A percentile compares a stretch with the other conserved stretches of the same genome.
Conservation (phyloP, 2,329 filamentous ascomycete species). For the Lojkania enalia region DNA sequence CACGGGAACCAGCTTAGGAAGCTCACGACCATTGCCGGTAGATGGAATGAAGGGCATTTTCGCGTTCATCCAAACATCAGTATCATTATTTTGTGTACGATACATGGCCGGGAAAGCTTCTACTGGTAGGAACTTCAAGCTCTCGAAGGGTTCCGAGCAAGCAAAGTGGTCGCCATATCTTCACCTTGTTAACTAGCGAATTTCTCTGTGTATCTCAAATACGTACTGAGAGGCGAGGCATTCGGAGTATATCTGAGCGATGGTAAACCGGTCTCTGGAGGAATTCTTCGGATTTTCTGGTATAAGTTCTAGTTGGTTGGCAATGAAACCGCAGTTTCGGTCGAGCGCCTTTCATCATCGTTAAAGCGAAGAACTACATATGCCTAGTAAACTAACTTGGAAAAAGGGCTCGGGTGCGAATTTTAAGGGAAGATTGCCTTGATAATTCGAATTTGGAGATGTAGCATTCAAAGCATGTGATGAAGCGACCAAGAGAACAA, state of each 20-base stretch:
- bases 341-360: not conserved
- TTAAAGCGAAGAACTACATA: too few relatives aligned
- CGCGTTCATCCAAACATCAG: slow-evolving; percentile 1
- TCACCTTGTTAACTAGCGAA: not conserved
- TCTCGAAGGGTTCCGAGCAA: slow-evolving; percentile 3
- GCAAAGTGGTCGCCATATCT: slow-evolving; percentile 4
- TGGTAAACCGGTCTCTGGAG: not conserved
- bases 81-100: not conserved
- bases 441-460: too few relatives aligned
- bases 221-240: slow-evolving; percentile 5
- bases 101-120: slow-evolving; percentile 6
- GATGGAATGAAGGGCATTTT: not conserved
- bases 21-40: not conserved
- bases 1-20: slow-evolving; percentile 2
- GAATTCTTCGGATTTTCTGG: slow-evolving; percentile 3
- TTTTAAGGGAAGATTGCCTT: too few relatives aligned
- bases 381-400: too few relatives aligned
- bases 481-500: too few relatives aligned
- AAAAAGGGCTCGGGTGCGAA: too few relatives aligned
- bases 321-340: slow-evolving; percentile 2
- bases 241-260: slow-evolving; percentile 3
- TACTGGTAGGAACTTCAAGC: not conserved
- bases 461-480: too few relatives aligned
- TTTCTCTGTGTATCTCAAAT: not conserved
- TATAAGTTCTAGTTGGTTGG: not conserved